Conservation (phyloP, 2,329 filamentous ascomycete genomes). For the Xylariaceae sp. region DNA sequence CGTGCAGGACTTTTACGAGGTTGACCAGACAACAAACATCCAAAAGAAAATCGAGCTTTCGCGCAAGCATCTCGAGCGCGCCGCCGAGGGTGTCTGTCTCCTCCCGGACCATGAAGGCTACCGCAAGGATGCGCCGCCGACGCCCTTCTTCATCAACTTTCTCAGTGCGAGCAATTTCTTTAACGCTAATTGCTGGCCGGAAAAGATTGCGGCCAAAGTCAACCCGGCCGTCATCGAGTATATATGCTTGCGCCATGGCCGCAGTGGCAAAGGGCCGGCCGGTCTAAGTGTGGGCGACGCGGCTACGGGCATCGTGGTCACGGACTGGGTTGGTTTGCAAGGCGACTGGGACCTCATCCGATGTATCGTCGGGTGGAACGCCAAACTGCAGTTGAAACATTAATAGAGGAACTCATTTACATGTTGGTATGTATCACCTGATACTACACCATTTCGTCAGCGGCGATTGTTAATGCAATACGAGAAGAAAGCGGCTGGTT, state of each 20-base stretch:
- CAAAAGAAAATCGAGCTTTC: constrained; percentile 73
- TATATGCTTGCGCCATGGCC: constrained; percentile 55
- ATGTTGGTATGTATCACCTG: not conserved
- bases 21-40: constrained; percentile 70
- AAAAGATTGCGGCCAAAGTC: constrained; percentile 79
- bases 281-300: constrained; percentile 61
- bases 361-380: constrained; percentile 89
- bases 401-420: constrained; percentile 22
- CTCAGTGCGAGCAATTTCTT: constrained; percentile 91
- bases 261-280: constrained; percentile 46
- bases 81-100: constrained; percentile 50
- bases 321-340: constrained; percentile 83
- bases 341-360: constrained; percentile 89
- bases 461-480: no score
- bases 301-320: constrained; percentile 81
- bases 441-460: no score
- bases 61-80: constrained; percentile 71
- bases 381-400: constrained; percentile 52
- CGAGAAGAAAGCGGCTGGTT: no score
- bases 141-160: constrained; percentile 85
- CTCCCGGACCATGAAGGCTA: constrained; percentile 38
- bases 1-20: constrained; percentile 93
- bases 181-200: constrained; percentile 87
- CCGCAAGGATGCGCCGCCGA: constrained; percentile 29
- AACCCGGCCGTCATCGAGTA: constrained; percentile 72